Evolutionary conservation across 306 rosid genomes (phyloP), one percentile per base, ranked within the genome.

Genomic region (Myrica gale): DNA sequence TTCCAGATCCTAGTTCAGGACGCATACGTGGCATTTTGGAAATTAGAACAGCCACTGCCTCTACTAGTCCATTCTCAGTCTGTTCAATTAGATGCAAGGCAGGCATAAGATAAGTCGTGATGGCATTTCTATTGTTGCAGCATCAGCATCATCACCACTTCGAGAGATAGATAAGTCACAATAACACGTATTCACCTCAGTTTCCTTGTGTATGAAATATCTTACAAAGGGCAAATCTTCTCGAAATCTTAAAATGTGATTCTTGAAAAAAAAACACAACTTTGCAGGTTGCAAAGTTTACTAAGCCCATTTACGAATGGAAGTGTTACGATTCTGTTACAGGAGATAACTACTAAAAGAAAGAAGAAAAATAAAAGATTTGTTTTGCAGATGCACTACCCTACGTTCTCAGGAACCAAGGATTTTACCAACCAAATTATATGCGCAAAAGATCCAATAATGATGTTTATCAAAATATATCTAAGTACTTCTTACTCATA

Each of bases 11-110:
- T 80, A 89, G 78, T 74, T 88, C 90, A 61, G 83, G 92, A 71
- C 97, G 88, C 83, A 90, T 55, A 65, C 93, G 92, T 43, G 97
- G 98, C 90, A 82, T 90, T 84, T 89, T 88, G 75, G 97, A 90
- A 85, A 94, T 88, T 70, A 94, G 91, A 84, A 89, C 80, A 79
- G 95, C 96, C 61, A 94, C 96, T 68, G 96, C 87, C 88, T 94
- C 98, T 58, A 94, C 97, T 68, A 89, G 87, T 71, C 98, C 98
- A 81, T 94, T 94, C 82, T 94, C 98, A 58, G 83, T 77, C 98
- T 94, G 86, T 69, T 73, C 48, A 76, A 75, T 69, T 77, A 77
- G 54, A 79, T 8, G 76, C 42, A 63, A 32, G n/a, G 61, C 48
- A 54, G 45, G 70, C 73, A 78, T 74, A 69, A 84, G 81, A 74